Evolutionary conservation across 495 filamentous ascomycete genomes (phyloP).

Genomic region (Halenospora varia): DNA sequence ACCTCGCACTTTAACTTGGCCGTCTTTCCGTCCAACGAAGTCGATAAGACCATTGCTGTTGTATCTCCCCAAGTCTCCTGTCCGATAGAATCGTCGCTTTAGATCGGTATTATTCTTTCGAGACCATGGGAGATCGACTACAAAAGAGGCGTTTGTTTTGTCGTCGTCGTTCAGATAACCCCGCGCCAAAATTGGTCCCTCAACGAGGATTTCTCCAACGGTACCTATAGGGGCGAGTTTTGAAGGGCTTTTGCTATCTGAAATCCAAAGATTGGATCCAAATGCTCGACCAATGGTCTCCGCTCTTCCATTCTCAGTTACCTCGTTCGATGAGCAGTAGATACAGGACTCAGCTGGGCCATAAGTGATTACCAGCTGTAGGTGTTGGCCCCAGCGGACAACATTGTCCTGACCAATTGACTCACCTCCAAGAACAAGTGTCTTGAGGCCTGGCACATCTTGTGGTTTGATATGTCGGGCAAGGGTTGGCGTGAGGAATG

Average conservation of each 20-base stretch:
- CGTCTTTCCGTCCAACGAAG: neutral
- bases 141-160: slow-evolving; percentile 37
- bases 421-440: slow-evolving; percentile 38
- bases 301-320: neutral
- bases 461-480: slow-evolving; percentile 42
- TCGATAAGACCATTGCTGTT: slow-evolving; percentile 43
- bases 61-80: slow-evolving; percentile 55
- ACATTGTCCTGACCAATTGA: slow-evolving; percentile 28
- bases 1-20: slow-evolving; percentile 26
- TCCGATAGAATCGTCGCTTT: slow-evolving; percentile 39
- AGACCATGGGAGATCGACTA: slow-evolving; percentile 8
- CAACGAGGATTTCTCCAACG: slow-evolving; percentile 46
- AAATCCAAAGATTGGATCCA: slow-evolving; percentile 32
- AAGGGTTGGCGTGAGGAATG: slow-evolving; percentile 47
- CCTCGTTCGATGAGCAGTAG: neutral
- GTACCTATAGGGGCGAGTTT: slow-evolving; percentile 45
- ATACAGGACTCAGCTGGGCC: slow-evolving; percentile 43
- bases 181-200: slow-evolving; percentile 42
- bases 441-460: slow-evolving; percentile 31
- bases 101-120: no score
- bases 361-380: slow-evolving; percentile 50
- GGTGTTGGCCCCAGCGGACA: slow-evolving; percentile 48
- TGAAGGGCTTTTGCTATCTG: slow-evolving; percentile 61
- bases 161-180: slow-evolving; percentile 38
- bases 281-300: neutral